Evolutionary conservation across 2,329 filamentous ascomycete genomes (phyloP), one percentile per base, ranked within the genome.

Genomic region (Penicillium griseofulvum): DNA sequence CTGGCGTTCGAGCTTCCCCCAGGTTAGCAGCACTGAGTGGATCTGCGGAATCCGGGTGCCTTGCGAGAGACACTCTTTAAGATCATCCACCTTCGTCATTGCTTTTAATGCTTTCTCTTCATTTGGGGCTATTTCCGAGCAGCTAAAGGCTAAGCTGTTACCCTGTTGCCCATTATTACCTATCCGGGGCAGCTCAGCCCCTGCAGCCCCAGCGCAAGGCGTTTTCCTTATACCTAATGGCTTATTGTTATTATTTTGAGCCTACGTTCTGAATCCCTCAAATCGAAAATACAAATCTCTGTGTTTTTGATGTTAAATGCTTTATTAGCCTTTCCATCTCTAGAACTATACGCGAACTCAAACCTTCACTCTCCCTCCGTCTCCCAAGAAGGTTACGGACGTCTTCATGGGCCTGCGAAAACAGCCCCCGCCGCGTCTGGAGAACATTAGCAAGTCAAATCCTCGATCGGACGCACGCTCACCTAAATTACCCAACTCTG

Each of bases 341-440:
- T 44, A 24, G 31, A 37, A 43, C 31, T 44, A 28, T 22, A 39
- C 29, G 16, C 7, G 28, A 48, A 17, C 33, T 34, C 54, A 45
- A 43, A 29, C 2, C 39, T 24, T 28, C 38, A 28, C 22, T 33
- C 48, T 36, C 47, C 46, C 43, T 34, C 45, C 33, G 34, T 29
- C 19, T 29, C 37, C 52, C 12, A 33, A n/a, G 11, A 31, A 24
- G 26, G 29, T 50, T 38, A 33, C 45, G 28, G 43, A 52, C 47
- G 45, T 60, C 65, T 69, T 71, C 61, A 74, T 74, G 72, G 72
- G 73, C 61, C 64, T 74, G 62, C 71, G 71, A 57, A 74, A 74
- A 64, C 65, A 64, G 61, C 70, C 69, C 58, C 71, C 72, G 52
- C 71, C 71, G 42, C 69, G 68, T 55, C 67, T 74, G 44, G 61